Conservation (phyloP, 768 basidiomycete species). For the Trametopsis cervina region DNA sequence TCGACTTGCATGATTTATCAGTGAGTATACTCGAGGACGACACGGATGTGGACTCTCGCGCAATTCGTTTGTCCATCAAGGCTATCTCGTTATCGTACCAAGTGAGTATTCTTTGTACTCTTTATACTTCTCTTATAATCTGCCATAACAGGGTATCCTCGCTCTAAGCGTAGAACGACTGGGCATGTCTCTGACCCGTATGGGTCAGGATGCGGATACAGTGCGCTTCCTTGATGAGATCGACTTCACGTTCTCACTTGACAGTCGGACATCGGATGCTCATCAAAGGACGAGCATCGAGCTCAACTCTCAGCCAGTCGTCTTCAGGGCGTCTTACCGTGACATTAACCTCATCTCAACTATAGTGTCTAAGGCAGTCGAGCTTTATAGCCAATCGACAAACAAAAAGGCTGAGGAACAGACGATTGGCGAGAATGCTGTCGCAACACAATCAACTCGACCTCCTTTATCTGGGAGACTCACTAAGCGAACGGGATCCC, state of each 20-base stretch:
- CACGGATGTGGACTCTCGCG: constrained; percentile 67
- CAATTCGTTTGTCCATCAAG: constrained; percentile 78
- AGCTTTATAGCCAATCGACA: constrained; percentile 53
- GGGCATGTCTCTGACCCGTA: constrained; percentile 90
- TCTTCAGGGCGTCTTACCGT: constrained; percentile 92
- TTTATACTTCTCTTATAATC: neutral
- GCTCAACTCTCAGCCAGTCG: constrained; percentile 70
- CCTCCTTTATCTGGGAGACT: constrained; percentile 6
- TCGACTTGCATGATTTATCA: constrained; percentile 88
- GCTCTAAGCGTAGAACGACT: constrained; percentile 74
- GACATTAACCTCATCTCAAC: constrained; percentile 86
- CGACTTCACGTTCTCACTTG: constrained; percentile 81
- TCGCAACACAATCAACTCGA: neutral
- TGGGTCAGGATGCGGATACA: constrained; percentile 77
- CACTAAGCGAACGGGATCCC: constrained; percentile 10
- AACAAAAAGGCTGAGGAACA: constrained; percentile 1
- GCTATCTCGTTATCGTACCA: constrained; percentile 89
- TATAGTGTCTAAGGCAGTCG: constrained; percentile 82
- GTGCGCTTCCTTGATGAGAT: constrained; percentile 93
- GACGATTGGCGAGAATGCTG: neutral
- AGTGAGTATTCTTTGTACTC: constrained; percentile 34
- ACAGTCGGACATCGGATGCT: constrained; percentile 64
- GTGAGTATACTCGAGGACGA: constrained; percentile 87
- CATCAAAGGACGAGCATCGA: constrained; percentile 82
- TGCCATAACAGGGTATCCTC: constrained; percentile 52